Evolutionary conservation across 2,329 filamentous ascomycete genomes (phyloP).

Genomic region (Ramularia collo-cygni): DNA sequence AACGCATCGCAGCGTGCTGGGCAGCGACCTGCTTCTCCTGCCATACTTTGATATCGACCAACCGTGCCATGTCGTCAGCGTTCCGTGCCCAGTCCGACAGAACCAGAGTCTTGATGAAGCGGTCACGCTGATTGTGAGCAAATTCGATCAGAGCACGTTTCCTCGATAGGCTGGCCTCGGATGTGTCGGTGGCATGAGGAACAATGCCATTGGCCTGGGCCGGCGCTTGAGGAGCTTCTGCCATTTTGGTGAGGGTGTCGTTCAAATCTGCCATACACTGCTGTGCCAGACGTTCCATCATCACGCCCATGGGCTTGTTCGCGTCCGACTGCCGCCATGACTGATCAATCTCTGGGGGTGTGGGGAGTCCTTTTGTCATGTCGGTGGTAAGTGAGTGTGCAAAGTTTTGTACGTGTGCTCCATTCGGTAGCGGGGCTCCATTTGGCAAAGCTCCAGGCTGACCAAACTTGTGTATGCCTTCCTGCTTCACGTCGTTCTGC

Average conservation of each 20-base stretch:
- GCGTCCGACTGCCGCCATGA: slow-evolving; percentile 55
- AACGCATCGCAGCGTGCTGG: slow-evolving; percentile 18
- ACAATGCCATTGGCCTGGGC: slow-evolving; percentile 34
- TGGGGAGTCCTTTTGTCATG: slow-evolving; percentile 3
- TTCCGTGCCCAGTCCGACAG: slow-evolving; percentile 85
- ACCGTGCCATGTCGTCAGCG: slow-evolving; percentile 68
- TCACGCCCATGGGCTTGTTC: slow-evolving; percentile 66
- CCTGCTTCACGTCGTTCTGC: slow-evolving; percentile 13
- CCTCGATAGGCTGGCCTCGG: slow-evolving; percentile 63
- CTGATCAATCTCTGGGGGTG: slow-evolving; percentile 53
- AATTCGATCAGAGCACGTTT: slow-evolving; percentile 71
- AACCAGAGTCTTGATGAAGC: slow-evolving; percentile 89
- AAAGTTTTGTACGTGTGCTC: slow-evolving; percentile 7
- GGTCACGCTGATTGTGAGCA: slow-evolving; percentile 69
- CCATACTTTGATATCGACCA: slow-evolving; percentile 81
- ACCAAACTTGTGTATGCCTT: slow-evolving; percentile 11
- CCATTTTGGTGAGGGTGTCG: slow-evolving; percentile 62
- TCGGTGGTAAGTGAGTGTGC: slow-evolving; percentile 9
- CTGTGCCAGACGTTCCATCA: slow-evolving; percentile 75
- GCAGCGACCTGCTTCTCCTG: slow-evolving; percentile 44
- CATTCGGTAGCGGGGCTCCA: slow-evolving; percentile 11
- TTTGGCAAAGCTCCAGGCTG: slow-evolving; percentile 5
- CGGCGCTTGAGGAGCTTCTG: slow-evolving; percentile 53
- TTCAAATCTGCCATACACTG: slow-evolving; percentile 72
- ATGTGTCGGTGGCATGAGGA: slow-evolving; percentile 44